Evolutionary conservation across 1,139 yeast species (phyloP).

Genomic region (Citeromyces hawaiiensis): DNA sequence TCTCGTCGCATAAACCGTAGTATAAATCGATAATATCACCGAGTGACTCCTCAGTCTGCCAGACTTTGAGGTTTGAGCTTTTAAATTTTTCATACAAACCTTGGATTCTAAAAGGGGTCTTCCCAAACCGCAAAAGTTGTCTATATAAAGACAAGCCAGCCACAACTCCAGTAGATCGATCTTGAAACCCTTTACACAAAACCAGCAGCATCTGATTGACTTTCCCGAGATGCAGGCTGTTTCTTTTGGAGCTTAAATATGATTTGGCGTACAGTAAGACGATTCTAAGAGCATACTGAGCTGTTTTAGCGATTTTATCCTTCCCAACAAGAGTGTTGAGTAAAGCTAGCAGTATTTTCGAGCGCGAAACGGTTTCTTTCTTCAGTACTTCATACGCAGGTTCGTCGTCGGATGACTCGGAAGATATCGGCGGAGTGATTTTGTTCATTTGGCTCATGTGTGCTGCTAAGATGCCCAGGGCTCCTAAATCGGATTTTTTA

Average conservation of each 20-base stretch:
- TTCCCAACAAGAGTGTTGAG: constrained; percentile 49
- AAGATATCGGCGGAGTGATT: not conserved
- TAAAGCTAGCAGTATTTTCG: constrained; percentile 37
- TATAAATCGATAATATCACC: constrained; percentile 40
- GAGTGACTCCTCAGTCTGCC: constrained; percentile 28
- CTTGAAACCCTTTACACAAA: constrained; percentile 21
- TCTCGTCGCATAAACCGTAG: constrained; percentile 52
- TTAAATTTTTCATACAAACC: constrained; percentile 11
- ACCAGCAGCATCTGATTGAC: constrained; percentile 21
- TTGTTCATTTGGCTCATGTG: constrained; percentile 1
- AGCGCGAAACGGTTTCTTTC: constrained; percentile 5
- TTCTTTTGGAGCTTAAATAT: constrained; percentile 20
- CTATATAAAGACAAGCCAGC: constrained; percentile 45
- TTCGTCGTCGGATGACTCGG: not conserved
- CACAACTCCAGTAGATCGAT: constrained; percentile 29
- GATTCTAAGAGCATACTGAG: constrained; percentile 45
- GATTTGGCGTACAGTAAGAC: constrained; percentile 31
- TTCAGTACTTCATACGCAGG: not conserved
- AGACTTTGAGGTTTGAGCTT: constrained; percentile 9
- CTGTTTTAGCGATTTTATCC: constrained; percentile 54
- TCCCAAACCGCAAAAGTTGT: constrained; percentile 60
- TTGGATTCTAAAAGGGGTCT: constrained; percentile 45
- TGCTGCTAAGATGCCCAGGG: not conserved
- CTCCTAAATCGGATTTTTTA: constrained; percentile 11
- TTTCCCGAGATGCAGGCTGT: constrained; percentile 22